These are phyloP conservation scores for Candida sithepensis DNA, from an alignment of 805 yeast genomes.

Conservation along the genomic window DNA sequence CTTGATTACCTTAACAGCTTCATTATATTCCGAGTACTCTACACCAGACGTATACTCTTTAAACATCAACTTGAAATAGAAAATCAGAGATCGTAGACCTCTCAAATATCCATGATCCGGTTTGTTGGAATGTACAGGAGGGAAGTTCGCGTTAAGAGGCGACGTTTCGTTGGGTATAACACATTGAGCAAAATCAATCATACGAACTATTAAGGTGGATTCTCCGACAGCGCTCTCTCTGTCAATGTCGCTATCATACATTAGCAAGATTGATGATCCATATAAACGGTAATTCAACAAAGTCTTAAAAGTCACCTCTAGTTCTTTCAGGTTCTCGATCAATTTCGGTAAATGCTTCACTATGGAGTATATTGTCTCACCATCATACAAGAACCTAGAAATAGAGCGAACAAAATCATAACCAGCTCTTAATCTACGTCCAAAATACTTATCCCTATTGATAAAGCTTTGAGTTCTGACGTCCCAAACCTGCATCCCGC, in stretches of 20 bases:
- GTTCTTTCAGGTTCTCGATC: constrained; percentile 54
- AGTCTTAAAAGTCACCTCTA: constrained; percentile 49
- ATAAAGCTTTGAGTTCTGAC: constrained; percentile 42
- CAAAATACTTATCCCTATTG: constrained; percentile 87
- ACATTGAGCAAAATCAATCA: constrained; percentile 95
- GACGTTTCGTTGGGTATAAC: constrained; percentile 60
- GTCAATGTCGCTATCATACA: constrained; percentile 70
- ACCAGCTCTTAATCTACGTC: constrained; percentile 71
- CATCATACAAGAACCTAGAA: constrained; percentile 78
- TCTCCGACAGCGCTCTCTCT: constrained; percentile 5
- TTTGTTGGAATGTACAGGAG: constrained; percentile 61
- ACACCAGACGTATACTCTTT: constrained; percentile 44
- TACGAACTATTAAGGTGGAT: constrained; percentile 46
- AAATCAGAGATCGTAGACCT: constrained; percentile 72
- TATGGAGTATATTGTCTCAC: constrained; percentile 53
- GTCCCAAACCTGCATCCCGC: constrained; percentile 92
- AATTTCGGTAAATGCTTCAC: constrained; percentile 64
- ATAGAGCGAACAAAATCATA: constrained; percentile 72
- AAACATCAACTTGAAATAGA: constrained; percentile 63
- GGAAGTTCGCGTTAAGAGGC: constrained; percentile 48
- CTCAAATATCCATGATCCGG: constrained; percentile 84
- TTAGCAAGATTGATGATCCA: constrained; percentile 83
- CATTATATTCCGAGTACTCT: constrained; percentile 16
- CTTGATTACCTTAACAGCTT: constrained; percentile 16
- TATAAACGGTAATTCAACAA: constrained; percentile 81